A percentile compares a stretch with the other conserved stretches of the same genome.
Conservation (phyloP, 2,329 filamentous ascomycete genomes). For the Colletotrichum noveboracense region DNA sequence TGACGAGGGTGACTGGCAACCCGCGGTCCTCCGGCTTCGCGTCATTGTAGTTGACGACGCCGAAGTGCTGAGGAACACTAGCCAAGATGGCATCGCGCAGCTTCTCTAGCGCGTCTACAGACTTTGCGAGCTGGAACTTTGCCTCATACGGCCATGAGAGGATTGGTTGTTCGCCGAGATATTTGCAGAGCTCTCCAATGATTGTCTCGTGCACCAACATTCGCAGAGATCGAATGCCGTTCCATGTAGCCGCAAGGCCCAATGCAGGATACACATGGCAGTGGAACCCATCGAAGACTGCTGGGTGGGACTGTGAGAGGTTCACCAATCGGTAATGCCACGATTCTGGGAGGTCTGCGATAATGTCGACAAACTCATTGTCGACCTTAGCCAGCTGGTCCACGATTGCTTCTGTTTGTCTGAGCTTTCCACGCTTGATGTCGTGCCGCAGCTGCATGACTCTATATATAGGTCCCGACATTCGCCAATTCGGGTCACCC, state of each 20-base stretch:
- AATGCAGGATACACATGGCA: conserved; percentile 53
- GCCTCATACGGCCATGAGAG: conserved; percentile 32
- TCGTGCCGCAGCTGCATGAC: conserved; percentile 53
- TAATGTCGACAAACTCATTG: conserved; percentile 44
- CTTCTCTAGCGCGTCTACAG: conserved; percentile 40
- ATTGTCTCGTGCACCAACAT: conserved; percentile 55
- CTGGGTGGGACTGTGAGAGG: conserved; percentile 42
- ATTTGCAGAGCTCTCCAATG: conserved; percentile 45
- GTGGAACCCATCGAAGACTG: conserved; percentile 40
- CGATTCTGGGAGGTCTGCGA: conserved; percentile 40
- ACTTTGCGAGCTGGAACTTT: conserved; percentile 39
- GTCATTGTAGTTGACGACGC: conserved; percentile 47
- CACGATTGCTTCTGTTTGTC: conserved; percentile 38
- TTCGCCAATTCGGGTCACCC: conserved; percentile 44
- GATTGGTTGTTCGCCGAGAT: conserved; percentile 22
- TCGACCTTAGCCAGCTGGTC: conserved; percentile 45
- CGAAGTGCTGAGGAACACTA: conserved; percentile 55
- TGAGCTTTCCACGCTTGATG: conserved; percentile 43
- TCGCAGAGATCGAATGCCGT: conserved; percentile 49
- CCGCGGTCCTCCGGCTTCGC: conserved; percentile 29
- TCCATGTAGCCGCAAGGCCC: conserved; percentile 53
- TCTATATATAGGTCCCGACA: conserved; percentile 49
- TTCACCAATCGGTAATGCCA: conserved; percentile 49
- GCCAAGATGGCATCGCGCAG: conserved; percentile 48
- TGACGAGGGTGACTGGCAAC: conserved; percentile 30